Evolutionary conservation across 2,329 filamentous ascomycete species (phyloP).

Genomic region (Triangularia verruculosa): DNA sequence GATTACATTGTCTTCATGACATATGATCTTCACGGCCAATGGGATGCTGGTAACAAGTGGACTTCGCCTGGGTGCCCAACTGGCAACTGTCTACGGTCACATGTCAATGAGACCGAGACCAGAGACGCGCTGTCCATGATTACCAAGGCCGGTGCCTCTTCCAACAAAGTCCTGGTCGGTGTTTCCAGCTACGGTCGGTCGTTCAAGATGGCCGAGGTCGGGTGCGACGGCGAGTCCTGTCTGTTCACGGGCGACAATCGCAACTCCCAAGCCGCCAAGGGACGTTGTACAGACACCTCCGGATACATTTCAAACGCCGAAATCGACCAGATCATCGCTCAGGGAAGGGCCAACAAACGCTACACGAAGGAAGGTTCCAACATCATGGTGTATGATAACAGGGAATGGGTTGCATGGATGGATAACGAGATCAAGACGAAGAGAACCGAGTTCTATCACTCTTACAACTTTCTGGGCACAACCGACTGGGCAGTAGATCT

Average conservation of each 20-base stretch:
- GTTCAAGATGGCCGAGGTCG: slow-evolving; percentile 14
- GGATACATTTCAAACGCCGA: slow-evolving; percentile 19
- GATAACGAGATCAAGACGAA: slow-evolving; percentile 1
- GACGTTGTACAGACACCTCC: slow-evolving; percentile 9
- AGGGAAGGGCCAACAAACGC: not conserved
- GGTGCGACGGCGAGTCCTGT: slow-evolving; percentile 12
- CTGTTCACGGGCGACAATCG: not conserved
- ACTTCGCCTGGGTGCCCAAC: slow-evolving; percentile 27
- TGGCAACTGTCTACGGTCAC: slow-evolving; percentile 36
- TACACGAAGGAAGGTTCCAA: slow-evolving; percentile 6
- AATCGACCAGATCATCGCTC: slow-evolving; percentile 12
- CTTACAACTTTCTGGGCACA: slow-evolving; percentile 8
- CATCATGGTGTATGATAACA: not conserved
- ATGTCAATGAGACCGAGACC: slow-evolving; percentile 25
- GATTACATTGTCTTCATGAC: slow-evolving; percentile 28
- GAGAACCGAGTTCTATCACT: not conserved
- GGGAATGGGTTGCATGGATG: slow-evolving; percentile 9
- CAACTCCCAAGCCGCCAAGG: slow-evolving; percentile 8
- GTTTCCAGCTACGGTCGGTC: slow-evolving; percentile 18
- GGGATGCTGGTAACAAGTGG: slow-evolving; percentile 34
- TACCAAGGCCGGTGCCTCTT: slow-evolving; percentile 16
- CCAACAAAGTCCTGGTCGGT: slow-evolving; percentile 15
- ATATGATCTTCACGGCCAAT: slow-evolving; percentile 33
- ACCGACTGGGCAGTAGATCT: slow-evolving; percentile 12
- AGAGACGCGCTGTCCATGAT: slow-evolving; percentile 1